These are phyloP conservation scores for Piloderma croceum DNA, from an alignment of 768 basidiomycete genomes.

Conservation along the genomic window DNA sequence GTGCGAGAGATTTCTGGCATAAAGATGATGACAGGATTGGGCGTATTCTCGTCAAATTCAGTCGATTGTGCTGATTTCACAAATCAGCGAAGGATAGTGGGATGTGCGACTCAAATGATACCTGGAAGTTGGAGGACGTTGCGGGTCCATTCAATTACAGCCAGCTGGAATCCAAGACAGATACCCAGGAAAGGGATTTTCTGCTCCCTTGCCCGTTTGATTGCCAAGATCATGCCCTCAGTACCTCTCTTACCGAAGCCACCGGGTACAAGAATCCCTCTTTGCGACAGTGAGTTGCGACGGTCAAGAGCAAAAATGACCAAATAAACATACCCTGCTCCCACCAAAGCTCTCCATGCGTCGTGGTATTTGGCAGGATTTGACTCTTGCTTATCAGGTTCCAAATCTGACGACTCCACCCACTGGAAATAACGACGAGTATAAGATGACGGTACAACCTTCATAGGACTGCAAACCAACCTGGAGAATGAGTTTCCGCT, in stretches of 20 bases:
- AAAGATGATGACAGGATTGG: slow-evolving; percentile 82
- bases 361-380: slow-evolving; percentile 90
- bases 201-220: slow-evolving; percentile 94
- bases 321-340: slow-evolving; percentile 60
- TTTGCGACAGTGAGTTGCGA: slow-evolving; percentile 26
- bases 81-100: background rate
- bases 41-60: slow-evolving; percentile 63
- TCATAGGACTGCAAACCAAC: slow-evolving; percentile 36
- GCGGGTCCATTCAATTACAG: slow-evolving; percentile 92
- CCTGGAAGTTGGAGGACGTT: slow-evolving; percentile 70
- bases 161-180: slow-evolving; percentile 96
- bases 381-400: slow-evolving; percentile 70
- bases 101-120: too few species aligned
- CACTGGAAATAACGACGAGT: slow-evolving; percentile 46
- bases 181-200: slow-evolving; percentile 94
- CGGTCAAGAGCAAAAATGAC: background rate
- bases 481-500: slow-evolving; percentile 73
- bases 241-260: slow-evolving; percentile 92
- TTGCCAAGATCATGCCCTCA: slow-evolving; percentile 97
- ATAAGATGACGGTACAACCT: background rate
- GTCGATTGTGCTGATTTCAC: slow-evolving; percentile 75
- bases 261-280: slow-evolving; percentile 95
- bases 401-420: slow-evolving; percentile 93
- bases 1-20: slow-evolving; percentile 99
- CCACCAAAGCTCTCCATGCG: slow-evolving; percentile 89